Evolutionary conservation across 352 stramenopile genomes (phyloP).

Genomic region (Discostella stelligera): DNA sequence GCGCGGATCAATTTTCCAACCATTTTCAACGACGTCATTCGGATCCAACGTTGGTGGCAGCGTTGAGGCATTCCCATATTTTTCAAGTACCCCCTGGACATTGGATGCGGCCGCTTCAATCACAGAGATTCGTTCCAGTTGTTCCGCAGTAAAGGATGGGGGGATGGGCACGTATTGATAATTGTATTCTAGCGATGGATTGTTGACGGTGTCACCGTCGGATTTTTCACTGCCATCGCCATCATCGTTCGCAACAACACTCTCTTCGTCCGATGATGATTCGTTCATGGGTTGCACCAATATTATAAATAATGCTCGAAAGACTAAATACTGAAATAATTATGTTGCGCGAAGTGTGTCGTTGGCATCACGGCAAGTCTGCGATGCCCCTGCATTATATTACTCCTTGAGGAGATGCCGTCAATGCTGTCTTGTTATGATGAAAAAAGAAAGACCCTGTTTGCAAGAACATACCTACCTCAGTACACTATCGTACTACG

Average conservation of each 20-base stretch:
- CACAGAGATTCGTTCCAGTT: background rate
- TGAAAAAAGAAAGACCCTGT: no score
- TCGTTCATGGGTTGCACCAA: background rate
- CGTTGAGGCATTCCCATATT: slow-evolving; percentile 21
- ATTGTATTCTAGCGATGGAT: background rate
- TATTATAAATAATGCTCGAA: no score
- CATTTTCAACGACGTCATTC: background rate
- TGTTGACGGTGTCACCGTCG: background rate
- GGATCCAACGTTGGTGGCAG: slow-evolving; percentile 17
- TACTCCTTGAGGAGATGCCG: no score
- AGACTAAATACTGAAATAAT: no score
- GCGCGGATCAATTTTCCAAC: slow-evolving; percentile 23
- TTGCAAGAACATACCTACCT: no score
- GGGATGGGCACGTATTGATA: background rate
- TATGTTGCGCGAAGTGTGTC: no score
- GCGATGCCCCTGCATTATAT: no score
- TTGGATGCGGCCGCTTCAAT: slow-evolving; percentile 13
- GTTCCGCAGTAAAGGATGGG: background rate
- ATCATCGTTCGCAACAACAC: background rate
- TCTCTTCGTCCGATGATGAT: background rate
- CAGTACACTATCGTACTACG: no score
- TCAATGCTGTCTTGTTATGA: no score
- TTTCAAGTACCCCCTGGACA: slow-evolving; percentile 5
- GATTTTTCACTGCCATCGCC: background rate
- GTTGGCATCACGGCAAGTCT: no score